Evolutionary conservation across 2,329 filamentous ascomycete genomes (phyloP), one percentile per base, ranked within the genome.

Genomic region (Colletotrichum shisoi): DNA sequence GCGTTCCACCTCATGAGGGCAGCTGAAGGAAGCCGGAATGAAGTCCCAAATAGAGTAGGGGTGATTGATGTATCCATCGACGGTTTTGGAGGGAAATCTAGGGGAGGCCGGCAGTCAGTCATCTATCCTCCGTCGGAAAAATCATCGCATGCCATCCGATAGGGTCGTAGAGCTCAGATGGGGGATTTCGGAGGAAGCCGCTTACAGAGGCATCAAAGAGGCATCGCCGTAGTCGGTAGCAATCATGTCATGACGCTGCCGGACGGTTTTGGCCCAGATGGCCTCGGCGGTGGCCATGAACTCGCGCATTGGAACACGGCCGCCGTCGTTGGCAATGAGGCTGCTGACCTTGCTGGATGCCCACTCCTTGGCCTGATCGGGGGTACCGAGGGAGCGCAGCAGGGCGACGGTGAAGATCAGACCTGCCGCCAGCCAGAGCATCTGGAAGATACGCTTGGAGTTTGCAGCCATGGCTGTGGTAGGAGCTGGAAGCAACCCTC

Each of bases 21-120:
- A 81, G 53, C 73, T 75, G 70, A 77, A 81, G 1, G 77, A 74
- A 2, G 79, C 74, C 5, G 76, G 77, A 24, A 76, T 74, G 70
- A 80, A 79, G 68, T 81, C 79, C 77, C 78, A 81, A 15, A 80
- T 70, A 1, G 76, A 73, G 67, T 77, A 79, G 1, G 77, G 77
- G 8, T 71, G 73, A 24, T 67, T 54, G 31, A 64, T 67, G 56
- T 74, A 75, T 1, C 48, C 52, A 1, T 60, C 34, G 7, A 21
- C 27, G 48, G 69, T 46, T 15, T 13, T 42, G 21, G 73, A 69
- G 11, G 72, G 71, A 56, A 74, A 75, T 24, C 72, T 74, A 37
- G 15, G 8, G 4, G n/a, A 34, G n/a, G n/a, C 39, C 24, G 15
- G 19, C 37, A 4, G 24, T 59, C 12, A 59, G 48, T 6, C 1